Evolutionary conservation across 345 rosid species (phyloP).

Genomic region (Populus nigra): DNA sequence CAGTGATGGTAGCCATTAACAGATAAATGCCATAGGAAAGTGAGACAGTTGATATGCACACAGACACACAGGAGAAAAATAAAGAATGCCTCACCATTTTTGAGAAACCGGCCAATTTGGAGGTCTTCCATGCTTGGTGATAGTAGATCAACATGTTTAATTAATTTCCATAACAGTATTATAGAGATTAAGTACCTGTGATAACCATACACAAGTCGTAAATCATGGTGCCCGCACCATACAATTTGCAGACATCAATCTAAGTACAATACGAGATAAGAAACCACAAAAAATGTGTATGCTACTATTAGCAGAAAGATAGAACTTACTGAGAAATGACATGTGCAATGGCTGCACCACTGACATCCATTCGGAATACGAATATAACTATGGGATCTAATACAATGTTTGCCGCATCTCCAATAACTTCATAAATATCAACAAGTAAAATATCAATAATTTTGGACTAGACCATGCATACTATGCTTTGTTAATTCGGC

Average conservation of each 20-base stretch:
- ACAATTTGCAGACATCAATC: not conserved
- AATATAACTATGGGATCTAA: constrained; percentile 28
- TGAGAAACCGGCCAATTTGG: constrained; percentile 25
- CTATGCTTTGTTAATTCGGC: not conserved
- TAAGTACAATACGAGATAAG: not conserved
- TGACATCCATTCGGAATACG: constrained; percentile 16
- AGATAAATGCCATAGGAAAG: not conserved
- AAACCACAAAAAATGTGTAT: not conserved
- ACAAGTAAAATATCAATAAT: not conserved
- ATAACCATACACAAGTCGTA: not conserved
- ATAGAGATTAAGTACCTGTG: constrained; percentile 24
- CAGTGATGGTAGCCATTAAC: not conserved
- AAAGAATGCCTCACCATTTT: constrained; percentile 14
- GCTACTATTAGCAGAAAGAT: not conserved
- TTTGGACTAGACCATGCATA: not conserved
- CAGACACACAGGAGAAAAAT: not conserved
- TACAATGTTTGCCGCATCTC: constrained; percentile 22
- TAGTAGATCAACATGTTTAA: constrained; percentile 18
- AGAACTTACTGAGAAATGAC: constrained; percentile 27
- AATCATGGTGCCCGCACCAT: not conserved
- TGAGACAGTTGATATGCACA: not conserved
- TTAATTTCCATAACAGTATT: constrained; percentile 18
- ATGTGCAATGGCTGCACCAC: constrained; percentile 33
- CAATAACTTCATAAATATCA: constrained; percentile 6
- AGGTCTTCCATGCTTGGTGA: constrained; percentile 27